These are phyloP conservation scores for Leccinum solheimii DNA, from an alignment of 1,284 basidiomycete genomes.

Conservation along the genomic window DNA sequence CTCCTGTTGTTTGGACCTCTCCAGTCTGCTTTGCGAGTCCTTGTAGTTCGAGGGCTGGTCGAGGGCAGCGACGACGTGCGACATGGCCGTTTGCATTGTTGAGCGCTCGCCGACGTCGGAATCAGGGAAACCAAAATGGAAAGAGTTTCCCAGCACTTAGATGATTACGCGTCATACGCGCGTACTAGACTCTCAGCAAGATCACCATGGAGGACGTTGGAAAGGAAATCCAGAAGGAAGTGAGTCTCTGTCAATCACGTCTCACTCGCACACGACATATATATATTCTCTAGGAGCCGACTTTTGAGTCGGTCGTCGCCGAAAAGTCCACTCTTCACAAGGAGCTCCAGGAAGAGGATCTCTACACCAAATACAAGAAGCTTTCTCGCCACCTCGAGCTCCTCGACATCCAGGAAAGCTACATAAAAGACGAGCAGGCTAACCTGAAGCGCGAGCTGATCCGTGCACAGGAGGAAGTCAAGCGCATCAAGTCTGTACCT, in stretches of 20 bases:
- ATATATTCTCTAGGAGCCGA: constrained; percentile 68
- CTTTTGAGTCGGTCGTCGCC: constrained; percentile 82
- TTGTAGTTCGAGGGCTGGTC: constrained; percentile 96
- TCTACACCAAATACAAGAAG: constrained; percentile 96
- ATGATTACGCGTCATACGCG: constrained; percentile 37
- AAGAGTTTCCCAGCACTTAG: constrained; percentile 28
- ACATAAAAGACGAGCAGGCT: constrained; percentile 99
- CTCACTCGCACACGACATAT: not conserved
- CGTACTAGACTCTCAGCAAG: constrained; percentile 15
- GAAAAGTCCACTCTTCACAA: constrained; percentile 87
- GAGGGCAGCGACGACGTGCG: constrained; percentile 80
- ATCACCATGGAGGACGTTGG: constrained; percentile 72
- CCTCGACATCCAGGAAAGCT: constrained; percentile 93
- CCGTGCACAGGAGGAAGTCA: constrained; percentile 98
- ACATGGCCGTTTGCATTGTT: constrained; percentile 53
- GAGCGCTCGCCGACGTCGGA: not conserved
- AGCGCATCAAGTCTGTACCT: constrained; percentile 98
- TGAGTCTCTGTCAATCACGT: constrained; percentile 37
- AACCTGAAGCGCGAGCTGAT: constrained; percentile 98
- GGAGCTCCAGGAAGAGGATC: constrained; percentile 88
- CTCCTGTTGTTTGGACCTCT: constrained; percentile 69
- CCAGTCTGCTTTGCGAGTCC: constrained; percentile 81
- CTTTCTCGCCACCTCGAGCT: constrained; percentile 91
- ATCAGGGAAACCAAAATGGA: constrained; percentile 18
- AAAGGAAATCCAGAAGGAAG: constrained; percentile 85